Evolutionary conservation across 176 grass and related monocot species (phyloP), one percentile per base, ranked within the genome.

Genomic region (Triticum monococcum): DNA sequence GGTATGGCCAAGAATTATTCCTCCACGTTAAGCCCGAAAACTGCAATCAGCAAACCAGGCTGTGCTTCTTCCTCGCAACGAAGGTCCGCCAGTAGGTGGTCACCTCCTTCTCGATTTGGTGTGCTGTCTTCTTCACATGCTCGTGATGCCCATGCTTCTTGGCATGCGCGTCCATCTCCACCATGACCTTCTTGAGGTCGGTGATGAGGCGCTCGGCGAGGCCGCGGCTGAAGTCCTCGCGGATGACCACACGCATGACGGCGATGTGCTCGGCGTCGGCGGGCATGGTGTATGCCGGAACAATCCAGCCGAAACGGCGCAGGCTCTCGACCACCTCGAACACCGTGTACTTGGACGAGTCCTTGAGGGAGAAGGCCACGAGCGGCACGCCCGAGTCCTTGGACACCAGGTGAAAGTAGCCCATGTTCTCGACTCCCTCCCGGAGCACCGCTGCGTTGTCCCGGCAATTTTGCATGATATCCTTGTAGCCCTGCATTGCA

Each of bases 221-320:
- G 63, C 91, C 56, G 30, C 93, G 83, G 86, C 93, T 87, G 91
- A 95, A 95, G 76, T 95, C 93, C 78, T 95, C 93, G 12, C 93
- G 91, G 87, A 95, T 85, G 52, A 93, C 93, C 1, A 95, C 88
- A 36, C 93, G 88, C 78, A 95, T 89, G 9, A 95, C 93, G 7
- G 91, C 86, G 23, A 95, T 60, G 83, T 88, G 90, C 79, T 95
- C 88, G 8, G 91, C 93, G 64, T 93, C 63, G 8, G 91, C 86
- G 9, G 93, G 93, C 91, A 95, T 95, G 45, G 93, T 95, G 90
- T 95, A 92, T 8, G 90, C 93, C 5, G 93, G 93, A 20, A 95
- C 87, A 80, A 95, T 95, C 93, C 93, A 95, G 52, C 93, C 91
- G 80, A 95, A 95, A 36, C 93, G 88, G 37, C 91, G 91, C 30